phyloP scores from a whole-genome alignment of 1,284 basidiomycete species.

The Neolentinus lepideus region DNA sequence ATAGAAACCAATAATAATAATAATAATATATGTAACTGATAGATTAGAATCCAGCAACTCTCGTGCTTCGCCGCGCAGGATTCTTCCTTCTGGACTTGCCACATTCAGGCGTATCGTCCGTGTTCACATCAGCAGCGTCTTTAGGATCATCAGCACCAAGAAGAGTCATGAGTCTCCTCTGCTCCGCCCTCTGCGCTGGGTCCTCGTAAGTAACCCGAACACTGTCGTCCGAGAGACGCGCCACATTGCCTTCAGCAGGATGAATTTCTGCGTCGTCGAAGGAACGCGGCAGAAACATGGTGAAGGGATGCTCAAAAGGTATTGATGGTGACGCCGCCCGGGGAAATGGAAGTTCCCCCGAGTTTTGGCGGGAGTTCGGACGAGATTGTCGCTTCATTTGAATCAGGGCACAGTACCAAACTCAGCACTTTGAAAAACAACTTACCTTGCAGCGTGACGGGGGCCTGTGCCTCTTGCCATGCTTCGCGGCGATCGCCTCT shows the following conservation, averaged over 20 bases:
- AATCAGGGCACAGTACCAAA: background rate
- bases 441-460: conserved; percentile 35
- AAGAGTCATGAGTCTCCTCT: conserved; percentile 36
- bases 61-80: conserved; percentile 8
- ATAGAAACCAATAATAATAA: no score
- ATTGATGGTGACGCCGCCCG: conserved; percentile 7
- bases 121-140: background rate
- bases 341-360: background rate
- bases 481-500: conserved; percentile 10
- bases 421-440: background rate
- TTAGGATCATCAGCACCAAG: conserved; percentile 12
- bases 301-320: conserved; percentile 12
- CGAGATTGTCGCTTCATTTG: conserved; percentile 26
- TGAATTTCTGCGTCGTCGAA: conserved; percentile 24
- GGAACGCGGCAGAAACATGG: conserved; percentile 19
- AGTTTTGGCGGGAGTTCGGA: conserved; percentile 23
- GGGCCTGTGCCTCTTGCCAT: conserved; percentile 35
- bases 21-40: no score
- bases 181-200: conserved; percentile 51
- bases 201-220: conserved; percentile 62
- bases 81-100: conserved; percentile 4
- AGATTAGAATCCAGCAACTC: conserved; percentile 5
- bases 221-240: conserved; percentile 29
- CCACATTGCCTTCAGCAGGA: conserved; percentile 14
- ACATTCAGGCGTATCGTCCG: conserved; percentile 7